Percentiles rank a stretch among this genome's conserved stretches.
phyloP scores from a whole-genome alignment of 2,329 filamentous ascomycete species.

The Diaporthe destruens region DNA sequence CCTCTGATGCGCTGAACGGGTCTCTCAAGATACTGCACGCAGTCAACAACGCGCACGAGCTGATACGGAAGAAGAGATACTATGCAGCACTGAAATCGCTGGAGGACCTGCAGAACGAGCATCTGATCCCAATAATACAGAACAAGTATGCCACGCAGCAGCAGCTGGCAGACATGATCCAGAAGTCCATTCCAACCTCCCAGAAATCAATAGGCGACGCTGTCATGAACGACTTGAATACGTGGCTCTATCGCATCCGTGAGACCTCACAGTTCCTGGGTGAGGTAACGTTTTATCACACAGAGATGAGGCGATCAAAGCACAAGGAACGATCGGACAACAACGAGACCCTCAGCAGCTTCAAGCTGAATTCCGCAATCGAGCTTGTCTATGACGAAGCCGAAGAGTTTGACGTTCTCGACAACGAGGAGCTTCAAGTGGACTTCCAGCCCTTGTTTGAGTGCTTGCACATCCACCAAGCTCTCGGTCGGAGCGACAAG shows the following conservation, averaged over 20 bases:
- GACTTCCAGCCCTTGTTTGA: conserved; percentile 96
- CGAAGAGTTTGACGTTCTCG: conserved; percentile 94
- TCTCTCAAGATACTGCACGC: conserved; percentile 92
- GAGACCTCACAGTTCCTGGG: conserved; percentile 97
- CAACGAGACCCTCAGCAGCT: conserved; percentile 80
- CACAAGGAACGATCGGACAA: conserved; percentile 86
- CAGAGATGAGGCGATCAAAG: conserved; percentile 84
- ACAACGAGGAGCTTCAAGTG: conserved; percentile 95
- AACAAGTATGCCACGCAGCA: conserved; percentile 93
- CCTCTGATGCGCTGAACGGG: conserved; percentile 87
- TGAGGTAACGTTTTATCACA: conserved; percentile 97
- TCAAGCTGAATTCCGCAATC: conserved; percentile 95
- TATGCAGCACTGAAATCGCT: conserved; percentile 94
- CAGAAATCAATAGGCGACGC: conserved; percentile 95
- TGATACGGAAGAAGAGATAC: conserved; percentile 92
- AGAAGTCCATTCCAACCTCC: conserved; percentile 92
- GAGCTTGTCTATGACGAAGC: conserved; percentile 95
- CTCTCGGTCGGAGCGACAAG: conserved; percentile 90
- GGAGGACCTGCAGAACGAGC: conserved; percentile 96
- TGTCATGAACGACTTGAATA: conserved; percentile 97
- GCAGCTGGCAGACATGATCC: conserved; percentile 94
- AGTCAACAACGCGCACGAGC: conserved; percentile 93
- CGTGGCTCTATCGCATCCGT: conserved; percentile 93
- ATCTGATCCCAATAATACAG: conserved; percentile 78
- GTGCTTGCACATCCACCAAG: conserved; percentile 95